Percentiles rank a stretch among this genome's conserved stretches.
These are phyloP conservation scores for Nakazawaea sp. DNA, from an alignment of 805 yeast genomes.

Conservation along the genomic window DNA sequence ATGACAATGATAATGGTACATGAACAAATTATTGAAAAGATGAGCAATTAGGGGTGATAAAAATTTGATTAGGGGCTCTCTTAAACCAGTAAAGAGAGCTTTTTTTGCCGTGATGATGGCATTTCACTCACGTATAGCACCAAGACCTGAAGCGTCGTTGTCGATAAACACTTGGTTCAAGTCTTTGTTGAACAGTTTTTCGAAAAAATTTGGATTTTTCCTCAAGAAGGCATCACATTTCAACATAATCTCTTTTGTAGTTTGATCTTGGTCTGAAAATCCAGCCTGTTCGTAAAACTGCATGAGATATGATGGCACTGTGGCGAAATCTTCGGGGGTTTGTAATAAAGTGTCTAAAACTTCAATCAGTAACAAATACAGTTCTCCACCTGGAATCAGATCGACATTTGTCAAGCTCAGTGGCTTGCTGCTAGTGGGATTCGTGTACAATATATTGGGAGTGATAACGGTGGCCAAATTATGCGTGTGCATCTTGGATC, in stretches of 20 bases:
- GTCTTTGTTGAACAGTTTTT: neutral
- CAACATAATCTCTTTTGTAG: constrained; percentile 33
- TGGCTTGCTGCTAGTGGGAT: constrained; percentile 21
- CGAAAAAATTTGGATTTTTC: constrained; percentile 17
- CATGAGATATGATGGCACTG: constrained; percentile 64
- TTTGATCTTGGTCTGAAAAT: constrained; percentile 22
- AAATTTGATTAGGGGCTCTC: neutral
- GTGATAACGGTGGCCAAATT: constrained; percentile 93
- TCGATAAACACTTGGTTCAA: too few species aligned
- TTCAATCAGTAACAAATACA: constrained; percentile 85
- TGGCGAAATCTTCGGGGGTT: constrained; percentile 68
- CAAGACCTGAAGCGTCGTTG: too few species aligned
- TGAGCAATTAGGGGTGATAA: neutral
- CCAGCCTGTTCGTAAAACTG: constrained; percentile 41
- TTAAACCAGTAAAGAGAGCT: neutral
- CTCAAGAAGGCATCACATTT: constrained; percentile 23
- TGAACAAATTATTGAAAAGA: neutral
- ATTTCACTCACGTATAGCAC: too few species aligned
- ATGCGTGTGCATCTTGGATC: constrained; percentile 92
- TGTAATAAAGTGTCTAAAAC: constrained; percentile 80
- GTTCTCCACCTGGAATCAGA: constrained; percentile 42
- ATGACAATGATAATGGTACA: neutral
- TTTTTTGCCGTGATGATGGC: neutral
- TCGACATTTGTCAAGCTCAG: constrained; percentile 11
- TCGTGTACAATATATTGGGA: constrained; percentile 77